Base-by-base conservation (phyloP, 441 rosid species). In the Adansonia madagascariensis region DNA sequence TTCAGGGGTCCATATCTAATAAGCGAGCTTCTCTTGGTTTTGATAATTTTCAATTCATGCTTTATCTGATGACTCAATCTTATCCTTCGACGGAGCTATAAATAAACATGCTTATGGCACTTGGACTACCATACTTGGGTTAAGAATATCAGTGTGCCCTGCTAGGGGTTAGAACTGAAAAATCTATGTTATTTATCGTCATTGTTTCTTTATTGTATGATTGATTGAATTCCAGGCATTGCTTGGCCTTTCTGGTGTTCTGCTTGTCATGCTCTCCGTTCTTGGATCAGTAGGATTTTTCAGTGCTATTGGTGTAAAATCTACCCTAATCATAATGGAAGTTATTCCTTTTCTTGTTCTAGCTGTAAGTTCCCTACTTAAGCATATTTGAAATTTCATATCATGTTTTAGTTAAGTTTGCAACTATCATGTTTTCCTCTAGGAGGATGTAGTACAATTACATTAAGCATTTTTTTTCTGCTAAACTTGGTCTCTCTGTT, bases 271-370 rank as follows among this genome's bases (percentile, higher is more conserved):
- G 96, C 91, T 94, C 68, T 96, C 99, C 66, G 98, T 94, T 79
- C 93, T 96, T 59, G 98, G 97, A 59, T 96, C 99, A 39, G 96
- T 96, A 39, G 98, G 99, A 76, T 84, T 96, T 85, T 96, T 94
- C 91, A 91, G 99, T 86, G 93, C 97, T 60, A 78, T 92, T 76
- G 99, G 99, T 76, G 94, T 92, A 83, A 91, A 96, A 82, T 94
- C 99, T 15, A 96, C 99, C 18, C 87, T 96, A 59, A 96, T 96
- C 83, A 96, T 96, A 79, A 91, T 96, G 98, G 98, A 96, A 92
- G 99, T 96, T 79, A 92, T 96, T 81, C 98, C 99, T 68, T 96
- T 96, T 86, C 97, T 96, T 82, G 98, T 96, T 77, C 87, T 96
- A 55, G 99, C 99, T 69, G 99, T 96, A 91, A 92, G 99, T 88